Evolutionary conservation across 1,284 basidiomycete genomes (phyloP).

Genomic region (Coriolopsis trogii): DNA sequence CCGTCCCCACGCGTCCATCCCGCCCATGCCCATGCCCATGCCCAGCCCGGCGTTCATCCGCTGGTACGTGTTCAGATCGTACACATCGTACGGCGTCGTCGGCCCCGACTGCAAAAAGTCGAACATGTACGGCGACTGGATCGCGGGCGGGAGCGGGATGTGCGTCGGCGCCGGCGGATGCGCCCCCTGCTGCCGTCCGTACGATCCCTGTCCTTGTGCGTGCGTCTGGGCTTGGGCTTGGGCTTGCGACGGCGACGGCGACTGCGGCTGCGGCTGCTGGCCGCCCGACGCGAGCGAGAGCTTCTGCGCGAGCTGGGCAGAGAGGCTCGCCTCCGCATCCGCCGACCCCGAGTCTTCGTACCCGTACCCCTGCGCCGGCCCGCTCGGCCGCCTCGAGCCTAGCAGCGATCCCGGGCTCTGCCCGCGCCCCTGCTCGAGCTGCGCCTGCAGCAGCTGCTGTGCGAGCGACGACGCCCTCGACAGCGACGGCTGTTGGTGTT

Average conservation of each 20-base stretch:
- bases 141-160: constrained; percentile 34
- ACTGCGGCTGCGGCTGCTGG: no score
- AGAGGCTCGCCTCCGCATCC: constrained; percentile 4
- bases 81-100: constrained; percentile 45
- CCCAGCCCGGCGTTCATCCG: constrained; percentile 24
- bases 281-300: constrained; percentile 13
- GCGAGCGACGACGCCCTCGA: constrained; percentile 23
- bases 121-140: constrained; percentile 32
- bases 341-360: neutral
- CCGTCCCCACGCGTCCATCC: neutral
- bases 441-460: constrained; percentile 22
- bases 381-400: constrained; percentile 11
- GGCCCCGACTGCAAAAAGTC: constrained; percentile 42
- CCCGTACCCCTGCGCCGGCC: neutral
- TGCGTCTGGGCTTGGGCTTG: constrained; percentile 9
- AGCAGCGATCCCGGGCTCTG: constrained; percentile 5
- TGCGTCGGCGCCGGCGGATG: constrained; percentile 27
- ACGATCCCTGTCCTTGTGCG: constrained; percentile 1
- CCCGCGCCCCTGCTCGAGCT: constrained; percentile 17
- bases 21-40: constrained; percentile 15
- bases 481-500: constrained; percentile 12
- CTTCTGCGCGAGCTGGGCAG: constrained; percentile 18
- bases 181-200: constrained; percentile 3
- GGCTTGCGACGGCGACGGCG: constrained; percentile 8
- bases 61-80: constrained; percentile 28